Percentiles rank a stretch among this genome's conserved stretches.
phyloP scores from a whole-genome alignment of 148 eudicot genomes.

The Beta vulgaris region DNA sequence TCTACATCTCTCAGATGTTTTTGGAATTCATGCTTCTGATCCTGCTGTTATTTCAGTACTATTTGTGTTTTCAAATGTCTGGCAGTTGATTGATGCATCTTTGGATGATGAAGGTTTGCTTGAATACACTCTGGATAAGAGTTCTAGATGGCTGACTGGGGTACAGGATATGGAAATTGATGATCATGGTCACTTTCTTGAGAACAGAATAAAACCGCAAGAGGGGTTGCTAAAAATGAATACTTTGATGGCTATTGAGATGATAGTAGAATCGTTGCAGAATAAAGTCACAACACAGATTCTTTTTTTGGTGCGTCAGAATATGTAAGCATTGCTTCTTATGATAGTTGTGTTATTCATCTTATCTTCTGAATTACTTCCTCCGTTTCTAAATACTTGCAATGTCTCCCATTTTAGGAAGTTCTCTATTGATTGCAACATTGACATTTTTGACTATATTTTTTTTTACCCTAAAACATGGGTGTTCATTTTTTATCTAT shows the following conservation, averaged over 20 bases:
- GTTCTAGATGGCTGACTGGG: constrained; percentile 57
- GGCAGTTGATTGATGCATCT: constrained; percentile 88
- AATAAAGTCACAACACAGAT: constrained; percentile 62
- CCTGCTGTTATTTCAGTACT: constrained; percentile 71
- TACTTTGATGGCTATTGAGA: constrained; percentile 72
- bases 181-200: constrained; percentile 36
- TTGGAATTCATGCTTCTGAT: constrained; percentile 55
- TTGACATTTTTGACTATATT: no score
- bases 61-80: constrained; percentile 63
- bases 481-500: no score
- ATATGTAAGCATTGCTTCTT: constrained; percentile 53
- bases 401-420: no score
- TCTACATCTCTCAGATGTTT: constrained; percentile 63
- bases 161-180: constrained; percentile 72
- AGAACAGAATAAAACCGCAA: constrained; percentile 44
- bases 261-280: constrained; percentile 59
- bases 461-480: no score
- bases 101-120: constrained; percentile 84
- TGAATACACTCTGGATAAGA: constrained; percentile 64
- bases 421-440: no score
- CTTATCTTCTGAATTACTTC: neutral
- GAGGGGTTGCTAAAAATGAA: constrained; percentile 49
- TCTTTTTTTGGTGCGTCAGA: constrained; percentile 74
- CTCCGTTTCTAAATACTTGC: no score
- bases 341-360: neutral